These are phyloP conservation scores for Xerocomus alliaceus DNA, from an alignment of 1,284 basidiomycete species.

Conservation along the genomic window DNA sequence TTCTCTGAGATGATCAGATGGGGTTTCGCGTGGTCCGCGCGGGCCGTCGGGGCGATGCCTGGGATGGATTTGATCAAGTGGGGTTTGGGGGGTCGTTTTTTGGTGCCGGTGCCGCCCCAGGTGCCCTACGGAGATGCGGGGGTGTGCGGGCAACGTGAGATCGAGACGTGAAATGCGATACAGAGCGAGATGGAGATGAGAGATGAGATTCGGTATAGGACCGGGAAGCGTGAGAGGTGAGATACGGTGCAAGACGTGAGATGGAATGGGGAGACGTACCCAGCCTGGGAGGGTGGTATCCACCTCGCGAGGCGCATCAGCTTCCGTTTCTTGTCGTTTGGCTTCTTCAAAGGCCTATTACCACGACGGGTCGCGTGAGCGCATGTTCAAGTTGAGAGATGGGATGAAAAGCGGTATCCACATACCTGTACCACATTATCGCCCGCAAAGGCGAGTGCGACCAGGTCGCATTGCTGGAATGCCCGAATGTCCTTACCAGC, in stretches of 20 bases:
- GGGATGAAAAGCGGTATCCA: neutral
- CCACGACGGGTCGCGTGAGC: neutral
- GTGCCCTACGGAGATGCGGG: slow-evolving; percentile 65
- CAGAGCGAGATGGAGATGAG: neutral
- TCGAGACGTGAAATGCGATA: neutral
- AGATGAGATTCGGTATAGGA: neutral
- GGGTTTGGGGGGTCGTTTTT: slow-evolving; percentile 62
- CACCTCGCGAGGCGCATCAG: slow-evolving; percentile 83
- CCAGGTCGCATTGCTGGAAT: slow-evolving; percentile 87
- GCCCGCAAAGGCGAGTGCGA: slow-evolving; percentile 93
- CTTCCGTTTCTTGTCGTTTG: slow-evolving; percentile 80
- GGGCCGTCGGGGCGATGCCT: slow-evolving; percentile 78
- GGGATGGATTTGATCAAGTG: slow-evolving; percentile 79
- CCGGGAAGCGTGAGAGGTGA: neutral
- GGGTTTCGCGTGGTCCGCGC: slow-evolving; percentile 84
- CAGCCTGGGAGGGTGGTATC: slow-evolving; percentile 95
- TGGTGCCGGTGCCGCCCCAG: slow-evolving; percentile 87
- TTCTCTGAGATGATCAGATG: slow-evolving; percentile 96
- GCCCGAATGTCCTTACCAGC: slow-evolving; percentile 57
- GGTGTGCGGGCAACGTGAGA: neutral
- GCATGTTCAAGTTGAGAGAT: neutral
- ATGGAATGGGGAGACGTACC: slow-evolving; percentile 57
- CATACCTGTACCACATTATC: slow-evolving; percentile 90
- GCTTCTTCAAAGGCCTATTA: slow-evolving; percentile 83
- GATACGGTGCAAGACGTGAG: neutral